Conservation (phyloP, 2,329 filamentous ascomycete species). For the Scedosporium minutisporum region DNA sequence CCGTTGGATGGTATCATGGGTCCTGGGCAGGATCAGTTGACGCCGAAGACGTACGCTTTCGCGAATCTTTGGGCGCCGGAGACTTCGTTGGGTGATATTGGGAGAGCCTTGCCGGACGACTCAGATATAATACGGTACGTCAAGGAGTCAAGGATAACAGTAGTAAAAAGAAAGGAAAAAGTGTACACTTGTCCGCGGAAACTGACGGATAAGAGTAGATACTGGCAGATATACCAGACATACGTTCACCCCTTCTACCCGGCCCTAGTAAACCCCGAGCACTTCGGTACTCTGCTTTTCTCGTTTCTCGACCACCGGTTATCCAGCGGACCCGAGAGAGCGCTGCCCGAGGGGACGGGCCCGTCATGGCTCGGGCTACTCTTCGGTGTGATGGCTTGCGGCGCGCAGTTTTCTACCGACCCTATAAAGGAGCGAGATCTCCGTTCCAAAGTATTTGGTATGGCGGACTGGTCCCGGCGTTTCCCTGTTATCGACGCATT, state of each 20-base stretch:
- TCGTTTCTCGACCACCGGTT: background rate
- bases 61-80: background rate
- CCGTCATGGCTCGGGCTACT: conserved; percentile 3
- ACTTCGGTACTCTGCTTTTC: background rate
- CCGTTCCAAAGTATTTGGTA: conserved; percentile 4
- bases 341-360: background rate
- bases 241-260: conserved; percentile 4
- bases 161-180: too few relatives aligned
- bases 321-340: background rate
- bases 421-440: conserved; percentile 5
- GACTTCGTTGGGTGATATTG: background rate
- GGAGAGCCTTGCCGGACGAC: background rate
- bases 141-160: background rate
- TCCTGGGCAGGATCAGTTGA: background rate
- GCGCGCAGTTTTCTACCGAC: conserved; percentile 2
- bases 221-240: conserved; percentile 1
- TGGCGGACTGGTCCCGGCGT: background rate
- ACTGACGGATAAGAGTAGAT: background rate
- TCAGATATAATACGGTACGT: conserved; percentile 2
- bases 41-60: conserved; percentile 4
- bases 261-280: background rate
- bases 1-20: background rate
- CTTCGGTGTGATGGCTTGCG: conserved; percentile 1
- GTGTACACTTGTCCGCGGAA: background rate
- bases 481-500: background rate